Conservation (phyloP, 192 early-diverging fungal species). For the Lobosporangium transversale region DNA sequence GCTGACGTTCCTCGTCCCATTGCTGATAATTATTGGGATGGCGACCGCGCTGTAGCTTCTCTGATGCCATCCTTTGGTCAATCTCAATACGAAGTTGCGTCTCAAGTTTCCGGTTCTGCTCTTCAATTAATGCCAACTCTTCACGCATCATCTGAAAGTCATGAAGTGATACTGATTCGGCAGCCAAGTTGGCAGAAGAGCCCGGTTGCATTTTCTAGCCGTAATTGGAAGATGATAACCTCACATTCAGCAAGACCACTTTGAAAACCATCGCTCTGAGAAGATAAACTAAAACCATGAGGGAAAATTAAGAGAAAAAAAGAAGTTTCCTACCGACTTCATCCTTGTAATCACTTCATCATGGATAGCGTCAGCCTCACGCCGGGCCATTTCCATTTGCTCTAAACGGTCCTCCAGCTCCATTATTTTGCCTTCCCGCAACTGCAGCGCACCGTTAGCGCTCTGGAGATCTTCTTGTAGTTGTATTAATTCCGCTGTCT, state of each 20-base stretch:
- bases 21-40: conserved; percentile 12
- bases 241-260: too few relatives aligned
- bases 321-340: conserved; percentile 44
- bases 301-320: too few relatives aligned
- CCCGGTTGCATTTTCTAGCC: conserved; percentile 34
- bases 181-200: not conserved
- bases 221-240: too few relatives aligned
- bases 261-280: too few relatives aligned
- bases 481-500: conserved; percentile 43
- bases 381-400: conserved; percentile 8
- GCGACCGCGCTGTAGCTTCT: conserved; percentile 3
- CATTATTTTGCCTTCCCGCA: conserved; percentile 21
- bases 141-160: conserved; percentile 27
- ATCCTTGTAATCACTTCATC: conserved; percentile 47
- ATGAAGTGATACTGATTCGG: conserved; percentile 9
- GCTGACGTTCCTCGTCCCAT: conserved; percentile 33
- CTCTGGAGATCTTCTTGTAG: conserved; percentile 41
- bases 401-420: conserved; percentile 31
- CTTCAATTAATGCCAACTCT: conserved; percentile 24
- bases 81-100: conserved; percentile 27
- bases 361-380: conserved; percentile 31
- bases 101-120: conserved; percentile 30
- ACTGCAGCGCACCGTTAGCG: conserved; percentile 4
- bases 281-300: too few relatives aligned
- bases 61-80: conserved; percentile 15